A percentile compares a stretch with the other conserved stretches of the same genome.
These are phyloP conservation scores for Lanmaoa pseudosensibilis DNA, from an alignment of 768 basidiomycete species.

Conservation along the genomic window DNA sequence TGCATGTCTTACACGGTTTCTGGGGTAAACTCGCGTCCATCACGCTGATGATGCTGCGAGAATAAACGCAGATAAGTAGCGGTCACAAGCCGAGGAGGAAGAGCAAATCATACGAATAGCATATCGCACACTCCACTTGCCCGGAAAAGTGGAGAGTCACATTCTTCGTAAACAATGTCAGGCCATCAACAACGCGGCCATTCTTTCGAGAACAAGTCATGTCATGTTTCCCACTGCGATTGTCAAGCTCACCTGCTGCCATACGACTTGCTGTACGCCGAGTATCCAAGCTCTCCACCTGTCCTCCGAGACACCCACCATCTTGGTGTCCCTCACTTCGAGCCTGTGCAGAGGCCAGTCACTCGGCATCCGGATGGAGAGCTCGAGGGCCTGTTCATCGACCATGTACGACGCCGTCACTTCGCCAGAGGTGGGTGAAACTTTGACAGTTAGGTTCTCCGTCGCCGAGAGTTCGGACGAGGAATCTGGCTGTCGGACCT, in stretches of 20 bases:
- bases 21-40: constrained; percentile 85
- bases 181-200: constrained; percentile 84
- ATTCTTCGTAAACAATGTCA: constrained; percentile 91
- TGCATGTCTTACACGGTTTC: constrained; percentile 92
- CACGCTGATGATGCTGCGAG: constrained; percentile 79
- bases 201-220: constrained; percentile 50
- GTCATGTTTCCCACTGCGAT: background rate
- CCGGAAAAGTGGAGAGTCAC: constrained; percentile 92
- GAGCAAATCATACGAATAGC: constrained; percentile 69
- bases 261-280: constrained; percentile 87
- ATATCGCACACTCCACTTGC: constrained; percentile 94
- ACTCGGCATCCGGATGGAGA: constrained; percentile 77
- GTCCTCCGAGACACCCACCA: constrained; percentile 85
- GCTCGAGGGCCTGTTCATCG: constrained; percentile 92
- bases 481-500: constrained; percentile 57
- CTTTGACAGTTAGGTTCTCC: constrained; percentile 79
- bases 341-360: constrained; percentile 91
- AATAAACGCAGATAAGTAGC: background rate
- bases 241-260: constrained; percentile 65
- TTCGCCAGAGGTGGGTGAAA: constrained; percentile 71
- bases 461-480: constrained; percentile 57
- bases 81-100: background rate
- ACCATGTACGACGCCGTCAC: constrained; percentile 82
- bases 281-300: constrained; percentile 94
- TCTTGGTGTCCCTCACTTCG: constrained; percentile 81